phyloP scores from a whole-genome alignment of 768 basidiomycete genomes.

The Phylloporus arenicola region DNA sequence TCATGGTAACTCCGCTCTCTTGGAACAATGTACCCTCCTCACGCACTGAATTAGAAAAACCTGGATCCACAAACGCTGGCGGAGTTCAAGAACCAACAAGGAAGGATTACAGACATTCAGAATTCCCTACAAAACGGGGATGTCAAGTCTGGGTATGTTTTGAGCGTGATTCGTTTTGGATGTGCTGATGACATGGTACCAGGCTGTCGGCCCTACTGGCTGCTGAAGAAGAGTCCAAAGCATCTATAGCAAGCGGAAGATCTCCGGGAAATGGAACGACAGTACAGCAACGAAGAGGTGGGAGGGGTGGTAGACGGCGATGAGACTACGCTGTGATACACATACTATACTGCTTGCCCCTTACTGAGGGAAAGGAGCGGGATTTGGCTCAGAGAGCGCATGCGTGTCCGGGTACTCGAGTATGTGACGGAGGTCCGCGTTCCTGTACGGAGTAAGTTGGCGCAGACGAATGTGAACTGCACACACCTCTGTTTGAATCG shows the following conservation, averaged over 20 bases:
- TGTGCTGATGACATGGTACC: constrained; percentile 2
- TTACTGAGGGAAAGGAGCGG: constrained; percentile 3
- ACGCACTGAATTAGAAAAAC: constrained; percentile 50
- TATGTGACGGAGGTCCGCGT: constrained; percentile 49
- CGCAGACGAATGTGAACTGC: neutral
- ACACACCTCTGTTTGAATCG: constrained; percentile 66
- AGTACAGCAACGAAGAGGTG: constrained; percentile 31
- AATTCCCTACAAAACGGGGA: constrained; percentile 55
- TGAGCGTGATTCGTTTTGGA: neutral
- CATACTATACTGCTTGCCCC: neutral
- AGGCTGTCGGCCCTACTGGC: constrained; percentile 44
- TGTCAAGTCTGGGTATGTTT: constrained; percentile 49
- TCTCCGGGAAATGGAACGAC: constrained; percentile 18
- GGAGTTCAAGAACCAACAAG: constrained; percentile 59
- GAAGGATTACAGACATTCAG: constrained; percentile 50
- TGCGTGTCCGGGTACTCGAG: constrained; percentile 44
- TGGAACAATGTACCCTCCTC: constrained; percentile 1
- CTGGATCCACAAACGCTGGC: constrained; percentile 66
- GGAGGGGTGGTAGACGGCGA: constrained; percentile 33
- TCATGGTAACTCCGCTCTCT: constrained; percentile 48
- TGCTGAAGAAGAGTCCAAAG: constrained; percentile 35
- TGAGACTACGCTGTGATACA: constrained; percentile 9
- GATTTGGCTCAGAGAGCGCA: constrained; percentile 2
- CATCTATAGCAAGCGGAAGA: constrained; percentile 17
- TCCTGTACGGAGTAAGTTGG: constrained; percentile 33